Evolutionary conservation across 257 asterid genomes (phyloP), one percentile per base, ranked within the genome.

Genomic region (Plectranthus barbatus): DNA sequence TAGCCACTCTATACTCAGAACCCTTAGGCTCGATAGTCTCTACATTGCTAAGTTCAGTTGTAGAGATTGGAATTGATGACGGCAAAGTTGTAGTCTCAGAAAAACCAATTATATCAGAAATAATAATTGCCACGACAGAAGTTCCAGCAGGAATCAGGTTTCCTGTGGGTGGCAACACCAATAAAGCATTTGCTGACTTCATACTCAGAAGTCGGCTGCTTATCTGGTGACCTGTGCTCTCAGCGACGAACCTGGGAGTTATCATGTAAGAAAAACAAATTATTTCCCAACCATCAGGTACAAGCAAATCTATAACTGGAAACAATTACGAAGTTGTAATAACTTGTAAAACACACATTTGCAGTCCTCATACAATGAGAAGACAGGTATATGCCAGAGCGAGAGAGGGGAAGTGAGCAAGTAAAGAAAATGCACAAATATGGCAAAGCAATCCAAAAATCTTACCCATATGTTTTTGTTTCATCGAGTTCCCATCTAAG

Each of bases 131-230:
- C 60, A 66, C 66, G 33, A 89, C 85, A 29, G 60, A 57, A 66
- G 86, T 77, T 50, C 97, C 99, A 44, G 88, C 83, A 54, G 94
- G 82, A 55, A 89, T 51, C 65, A 79, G 47, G 75, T 74, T 60
- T 71, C 86, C 81, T 44, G 88, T 78, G 19, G 93, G 84, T 42
- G 95, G 96, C 71, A 92, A 74, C 77, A 69, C 93, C 76, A 92
- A 68, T 54, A 92, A 86, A 48, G 95, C 93, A 80, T 86, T 92
- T 60, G 99, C 96, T 41, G 95, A 86, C 78, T 82, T 92, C 97
- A 92, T 89, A 77, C 95, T 86, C 74, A 86, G 76, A 23, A 92
- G 97, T 31, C 96, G 88, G 64, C 97, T 92, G 70, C 99, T 92
- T 61, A 74, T 70, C 79, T 89, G 99, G 70, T 80, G 85, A 9